These are phyloP conservation scores for Mesotaenium endlicherianum DNA, from an alignment of 139 green algal genomes.

Conservation along the genomic window DNA sequence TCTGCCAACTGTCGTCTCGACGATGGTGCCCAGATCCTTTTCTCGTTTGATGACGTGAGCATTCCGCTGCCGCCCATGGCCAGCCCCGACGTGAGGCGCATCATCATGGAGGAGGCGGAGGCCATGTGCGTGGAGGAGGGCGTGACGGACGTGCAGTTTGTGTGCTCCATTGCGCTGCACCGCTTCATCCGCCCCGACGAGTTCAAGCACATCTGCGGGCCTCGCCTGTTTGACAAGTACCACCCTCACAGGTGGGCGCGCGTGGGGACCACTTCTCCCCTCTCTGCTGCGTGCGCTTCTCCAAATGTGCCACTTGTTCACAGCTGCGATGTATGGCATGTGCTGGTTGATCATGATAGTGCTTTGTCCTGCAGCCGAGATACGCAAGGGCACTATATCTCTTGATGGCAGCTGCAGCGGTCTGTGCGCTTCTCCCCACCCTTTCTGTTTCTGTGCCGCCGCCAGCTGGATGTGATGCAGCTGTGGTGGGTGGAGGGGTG, in stretches of 20 bases:
- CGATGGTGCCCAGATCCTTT: not conserved
- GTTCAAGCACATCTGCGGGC: slow-evolving; percentile 53
- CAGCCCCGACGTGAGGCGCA: slow-evolving; percentile 7
- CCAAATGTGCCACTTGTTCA: too few species aligned
- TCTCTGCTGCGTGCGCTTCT: too few species aligned
- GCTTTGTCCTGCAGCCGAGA: too few species aligned
- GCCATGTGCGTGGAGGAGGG: slow-evolving; percentile 38
- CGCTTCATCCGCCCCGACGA: slow-evolving; percentile 48
- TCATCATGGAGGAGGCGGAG: slow-evolving; percentile 47
- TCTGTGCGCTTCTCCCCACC: too few species aligned
- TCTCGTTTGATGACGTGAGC: slow-evolving; percentile 48
- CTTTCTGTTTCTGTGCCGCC: too few species aligned
- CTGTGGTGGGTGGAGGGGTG: too few species aligned
- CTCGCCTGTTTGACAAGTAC: slow-evolving; percentile 51
- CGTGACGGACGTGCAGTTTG: slow-evolving; percentile 45
- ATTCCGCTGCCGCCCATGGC: slow-evolving; percentile 45
- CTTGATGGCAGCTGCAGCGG: too few species aligned
- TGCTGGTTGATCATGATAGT: too few species aligned
- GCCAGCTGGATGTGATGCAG: too few species aligned
- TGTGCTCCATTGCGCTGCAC: slow-evolving; percentile 57
- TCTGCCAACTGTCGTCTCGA: not conserved
- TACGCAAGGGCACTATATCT: too few species aligned
- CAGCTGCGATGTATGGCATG: too few species aligned
- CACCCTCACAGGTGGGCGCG: slow-evolving; percentile 12
- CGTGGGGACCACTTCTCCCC: too few species aligned